Conservation (phyloP, 1,284 basidiomycete species). For the Pseudozyma tsukubaensis region DNA sequence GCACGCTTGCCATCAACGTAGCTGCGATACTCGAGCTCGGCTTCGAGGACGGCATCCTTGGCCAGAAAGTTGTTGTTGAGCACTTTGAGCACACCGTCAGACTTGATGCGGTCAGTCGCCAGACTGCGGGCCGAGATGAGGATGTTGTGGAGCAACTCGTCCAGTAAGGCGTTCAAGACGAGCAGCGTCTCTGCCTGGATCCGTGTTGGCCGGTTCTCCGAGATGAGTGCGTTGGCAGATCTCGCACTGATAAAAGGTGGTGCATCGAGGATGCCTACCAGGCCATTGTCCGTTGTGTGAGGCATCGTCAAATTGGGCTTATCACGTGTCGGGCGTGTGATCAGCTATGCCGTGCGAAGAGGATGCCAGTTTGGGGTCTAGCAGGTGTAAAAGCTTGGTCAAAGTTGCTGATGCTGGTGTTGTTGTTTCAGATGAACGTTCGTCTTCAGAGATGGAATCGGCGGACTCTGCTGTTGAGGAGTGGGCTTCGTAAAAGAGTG, state of each 20-base stretch:
- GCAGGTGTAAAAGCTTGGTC: no score
- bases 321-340: neutral
- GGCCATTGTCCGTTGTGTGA: slow-evolving; percentile 10
- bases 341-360: no score
- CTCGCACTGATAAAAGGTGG: slow-evolving; percentile 58
- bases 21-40: slow-evolving; percentile 61
- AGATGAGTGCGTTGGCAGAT: slow-evolving; percentile 60
- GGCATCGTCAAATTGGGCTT: slow-evolving; percentile 20
- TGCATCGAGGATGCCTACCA: slow-evolving; percentile 15
- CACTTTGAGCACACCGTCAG: slow-evolving; percentile 60
- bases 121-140: slow-evolving; percentile 57
- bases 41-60: slow-evolving; percentile 64
- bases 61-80: slow-evolving; percentile 58
- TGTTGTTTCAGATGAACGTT: no score
- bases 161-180: slow-evolving; percentile 57
- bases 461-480: no score
- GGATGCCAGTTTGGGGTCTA: no score
- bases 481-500: no score
- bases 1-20: slow-evolving; percentile 60
- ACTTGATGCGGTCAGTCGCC: slow-evolving; percentile 64
- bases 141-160: slow-evolving; percentile 59
- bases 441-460: no score
- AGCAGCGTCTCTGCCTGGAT: slow-evolving; percentile 61
- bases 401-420: no score
- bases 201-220: slow-evolving; percentile 59